Evolutionary conservation across 495 filamentous ascomycete genomes (phyloP), one percentile per base, ranked within the genome.

Genomic region (Penicillium taxi): DNA sequence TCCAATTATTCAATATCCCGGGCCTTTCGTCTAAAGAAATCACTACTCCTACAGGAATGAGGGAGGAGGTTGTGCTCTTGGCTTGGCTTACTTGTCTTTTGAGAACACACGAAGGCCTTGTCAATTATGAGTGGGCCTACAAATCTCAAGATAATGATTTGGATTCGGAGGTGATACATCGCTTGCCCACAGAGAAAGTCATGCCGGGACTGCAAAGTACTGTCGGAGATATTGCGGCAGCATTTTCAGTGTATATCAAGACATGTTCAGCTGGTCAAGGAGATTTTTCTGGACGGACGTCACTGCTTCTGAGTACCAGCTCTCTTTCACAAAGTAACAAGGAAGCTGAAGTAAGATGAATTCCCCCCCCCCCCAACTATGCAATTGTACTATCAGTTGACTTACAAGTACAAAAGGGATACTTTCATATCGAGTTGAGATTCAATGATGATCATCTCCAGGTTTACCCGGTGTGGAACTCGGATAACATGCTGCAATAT

Each of bases 81-180:
- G 58, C 67, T n/a, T 71, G 67, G 67, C 49, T 67, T 4, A 48
- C 69, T 13, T 51, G 61, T 20, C 58, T 71, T 13, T 29, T 68
- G 41, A 50, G 50, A 5, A 61, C 56, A 2, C 46, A 42, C 6
- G 67, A 71, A 52, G 61, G 63, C 16, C 54, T 60, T n/a, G 21
- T 53, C 13, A 31, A 24, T 9, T 69, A 44, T 38, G 61, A 67
- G 6, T 71, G 66, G 66, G 37, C 54, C 2, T 62, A 63, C 36
- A 42, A 40, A 4, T 17, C 7, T 11, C 21, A 24, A 31, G 28
- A 39, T 9, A n/a, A n/a, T n/a, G n/a, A n/a, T n/a, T n/a, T n/a
- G n/a, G n/a, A n/a, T n/a, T n/a, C n/a, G 26, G 5, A 5, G 15
- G 11, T 28, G 26, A n/a, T n/a, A 9, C 12, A 19, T 25, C 11